These are phyloP conservation scores for Suillus americanus DNA, from an alignment of 768 basidiomycete species.

Conservation along the genomic window DNA sequence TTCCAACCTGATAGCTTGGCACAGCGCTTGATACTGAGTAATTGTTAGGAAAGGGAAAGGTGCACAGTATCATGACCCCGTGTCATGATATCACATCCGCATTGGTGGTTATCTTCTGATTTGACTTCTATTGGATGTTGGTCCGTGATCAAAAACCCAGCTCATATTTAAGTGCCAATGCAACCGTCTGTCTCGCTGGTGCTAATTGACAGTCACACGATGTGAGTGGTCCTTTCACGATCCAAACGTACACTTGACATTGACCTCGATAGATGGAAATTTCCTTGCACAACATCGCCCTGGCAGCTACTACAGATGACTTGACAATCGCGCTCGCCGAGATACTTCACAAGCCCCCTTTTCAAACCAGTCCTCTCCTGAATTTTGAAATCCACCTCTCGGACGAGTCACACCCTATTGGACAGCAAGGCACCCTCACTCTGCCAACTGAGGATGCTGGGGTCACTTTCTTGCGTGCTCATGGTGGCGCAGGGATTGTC, in stretches of 20 bases:
- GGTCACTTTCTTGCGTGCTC: conserved; percentile 24
- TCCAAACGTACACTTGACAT: background rate
- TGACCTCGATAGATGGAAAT: conserved; percentile 30
- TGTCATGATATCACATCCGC: background rate
- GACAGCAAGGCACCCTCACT: conserved; percentile 32
- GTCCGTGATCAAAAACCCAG: background rate
- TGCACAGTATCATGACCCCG: background rate
- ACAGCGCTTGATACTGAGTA: background rate
- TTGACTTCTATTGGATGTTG: no score
- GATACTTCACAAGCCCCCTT: conserved; percentile 34
- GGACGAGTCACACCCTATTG: conserved; percentile 6
- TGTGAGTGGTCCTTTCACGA: background rate
- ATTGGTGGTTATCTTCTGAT: background rate
- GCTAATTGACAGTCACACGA: background rate
- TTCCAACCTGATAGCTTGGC: background rate
- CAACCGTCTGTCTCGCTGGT: background rate
- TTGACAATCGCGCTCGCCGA: conserved; percentile 32
- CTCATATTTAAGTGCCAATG: background rate
- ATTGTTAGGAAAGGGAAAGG: background rate
- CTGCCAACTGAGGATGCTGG: conserved; percentile 25
- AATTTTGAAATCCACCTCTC: conserved; percentile 32
- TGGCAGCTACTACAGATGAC: conserved; percentile 30
- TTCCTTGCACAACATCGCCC: conserved; percentile 32
- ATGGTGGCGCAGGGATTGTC: conserved; percentile 22
- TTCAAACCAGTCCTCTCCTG: conserved; percentile 22